Base-by-base conservation (phyloP, 768 basidiomycete species). In the Termitomyces sp. region DNA sequence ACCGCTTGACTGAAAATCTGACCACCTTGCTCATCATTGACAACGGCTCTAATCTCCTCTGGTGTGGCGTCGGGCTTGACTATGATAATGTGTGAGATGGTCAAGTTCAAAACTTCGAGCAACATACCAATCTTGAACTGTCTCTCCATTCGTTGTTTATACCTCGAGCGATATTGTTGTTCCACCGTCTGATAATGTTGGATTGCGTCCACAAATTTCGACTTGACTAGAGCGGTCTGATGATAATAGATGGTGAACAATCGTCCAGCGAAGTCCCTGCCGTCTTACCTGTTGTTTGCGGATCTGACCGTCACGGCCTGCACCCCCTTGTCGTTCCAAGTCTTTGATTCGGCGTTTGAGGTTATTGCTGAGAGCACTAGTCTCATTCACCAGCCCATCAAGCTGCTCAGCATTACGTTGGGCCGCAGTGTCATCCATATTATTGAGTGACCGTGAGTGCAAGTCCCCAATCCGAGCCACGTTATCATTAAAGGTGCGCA, bases 1-100 rank as follows among this genome's bases (percentile, higher is more conserved):
- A 91, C 91, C 56, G 91, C 89, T 73, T 92, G 91, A 57, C 87
- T 86, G 76, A 98, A 98, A 52, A 97, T 88, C 69, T 97, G 94
- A 28, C 82, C 80, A 48, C 86, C 87, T 50, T 79, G 80, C 44
- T 90, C 87, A 63, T 92, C 88, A 63, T 94, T 86, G 34, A 94
- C 86, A n/a, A 90, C 94, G 16, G 89, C 86, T 51, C 79, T 75
- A 59, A 98, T 76, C 72, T 98, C 95, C 54, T 96, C 92, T 2
- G 86, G 86, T 0, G 93, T 85, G 5, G 95, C 95, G 70, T 95
- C 86, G 47, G 94, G 94, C 74, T 97, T 97, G 55, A 94, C 94
- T 91, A 59, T 0, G 51, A 5, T 34, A 34, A 6, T 3, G 23
- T 32, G 21, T 52, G 27, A 54, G 45, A 37, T 23, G 14, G 43